Evolutionary conservation across 2,329 filamentous ascomycete genomes (phyloP), one percentile per base, ranked within the genome.

Genomic region (Aspergillus sojae): DNA sequence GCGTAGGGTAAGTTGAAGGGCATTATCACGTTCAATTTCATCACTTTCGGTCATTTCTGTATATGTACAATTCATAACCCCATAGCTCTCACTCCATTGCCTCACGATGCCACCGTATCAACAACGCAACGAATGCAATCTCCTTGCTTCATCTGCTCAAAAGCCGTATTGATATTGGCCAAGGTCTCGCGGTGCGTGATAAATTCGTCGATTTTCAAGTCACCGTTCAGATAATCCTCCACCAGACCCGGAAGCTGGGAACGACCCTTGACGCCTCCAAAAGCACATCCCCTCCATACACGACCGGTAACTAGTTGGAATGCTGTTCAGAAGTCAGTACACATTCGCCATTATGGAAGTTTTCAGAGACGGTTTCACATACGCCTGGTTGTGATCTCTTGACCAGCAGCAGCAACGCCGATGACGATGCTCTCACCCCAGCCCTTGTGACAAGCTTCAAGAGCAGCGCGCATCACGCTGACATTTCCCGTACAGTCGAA

Each of bases 401-500:
- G 94, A 58, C 94, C 94, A 63, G 94, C 94, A 70, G 94, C 94
- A 65, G 94, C 94, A 68, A 99, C 95, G 80, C 95, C 95, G 74
- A 99, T 99, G 79, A 99, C 88, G 80, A 99, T 97, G 77, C 91
- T 96, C 86, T 97, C 88, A 74, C 95, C 95, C 95, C 95, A 99
- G 55, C 95, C 95, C 88, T 99, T 99, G 86, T 99, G 95, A 85
- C 94, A 98, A 56, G 95, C 94, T 84, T 99, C 94, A 65, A 99
- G 88, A 45, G 95, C 95, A 59, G 92, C 91, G 67, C 95, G 88
- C 95, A 97, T 99, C 61, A 99, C 95, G 71, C 89, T 88, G 59
- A 98, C 94, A 75, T 98, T 98, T 64, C 95, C 95, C 9, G 95
- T 99, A 86, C 95, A 98, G 84, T 99, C 95, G 78, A 99, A 99